Conservation (phyloP, 208 protist genomes). For the Acanthamoeba lenticulata region DNA sequence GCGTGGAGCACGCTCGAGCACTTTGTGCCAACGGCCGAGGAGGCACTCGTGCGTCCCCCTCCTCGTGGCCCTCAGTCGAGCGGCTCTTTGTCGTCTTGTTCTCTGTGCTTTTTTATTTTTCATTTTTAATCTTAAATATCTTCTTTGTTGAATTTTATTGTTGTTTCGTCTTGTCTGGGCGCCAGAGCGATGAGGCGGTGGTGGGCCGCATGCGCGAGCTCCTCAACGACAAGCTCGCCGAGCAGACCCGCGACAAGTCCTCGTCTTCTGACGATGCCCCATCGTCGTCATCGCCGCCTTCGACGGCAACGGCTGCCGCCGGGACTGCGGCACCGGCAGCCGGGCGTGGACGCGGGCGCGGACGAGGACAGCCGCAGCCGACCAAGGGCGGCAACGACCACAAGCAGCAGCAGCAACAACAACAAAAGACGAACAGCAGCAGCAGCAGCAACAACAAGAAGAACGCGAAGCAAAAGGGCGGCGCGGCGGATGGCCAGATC, state of each 20-base stretch:
- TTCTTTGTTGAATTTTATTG: neutral
- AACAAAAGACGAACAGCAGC: neutral
- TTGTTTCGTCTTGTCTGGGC: neutral
- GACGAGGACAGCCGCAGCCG: neutral
- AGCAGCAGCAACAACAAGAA: neutral
- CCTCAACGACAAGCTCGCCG: neutral
- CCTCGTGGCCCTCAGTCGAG: neutral
- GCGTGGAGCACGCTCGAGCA: neutral
- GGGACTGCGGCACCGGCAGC: neutral
- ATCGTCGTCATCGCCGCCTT: too few relatives aligned
- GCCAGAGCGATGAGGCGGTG: slow-evolving; percentile 1
- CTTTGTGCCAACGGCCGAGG: neutral
- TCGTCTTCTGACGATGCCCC: neutral
- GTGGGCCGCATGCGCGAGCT: neutral
- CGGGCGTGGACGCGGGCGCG: neutral
- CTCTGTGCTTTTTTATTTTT: too few relatives aligned
- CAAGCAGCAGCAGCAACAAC: neutral
- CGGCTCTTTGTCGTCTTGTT: neutral
- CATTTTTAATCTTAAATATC: too few relatives aligned
- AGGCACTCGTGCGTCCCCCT: neutral
- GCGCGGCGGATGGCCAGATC: neutral
- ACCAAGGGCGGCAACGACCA: neutral
- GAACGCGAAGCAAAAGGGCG: neutral
- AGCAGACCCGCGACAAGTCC: neutral
- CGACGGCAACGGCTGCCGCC: too few relatives aligned